Evolutionary conservation across 2,329 filamentous ascomycete genomes (phyloP).

Genomic region (Phyllosticta capitalensis): DNA sequence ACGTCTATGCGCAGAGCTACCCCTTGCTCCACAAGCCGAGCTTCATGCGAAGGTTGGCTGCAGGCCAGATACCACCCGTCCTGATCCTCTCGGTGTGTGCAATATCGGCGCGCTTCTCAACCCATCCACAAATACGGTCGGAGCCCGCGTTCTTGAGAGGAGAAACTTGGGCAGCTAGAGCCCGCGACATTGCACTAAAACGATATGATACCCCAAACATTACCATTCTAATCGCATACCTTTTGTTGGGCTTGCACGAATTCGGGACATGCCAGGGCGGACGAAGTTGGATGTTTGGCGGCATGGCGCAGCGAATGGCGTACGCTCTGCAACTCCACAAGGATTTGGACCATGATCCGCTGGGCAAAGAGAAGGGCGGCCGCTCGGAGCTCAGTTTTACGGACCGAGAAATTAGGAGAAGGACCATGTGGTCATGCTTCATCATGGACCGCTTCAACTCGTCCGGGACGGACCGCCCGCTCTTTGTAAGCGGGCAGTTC

Average conservation of each 20-base stretch:
- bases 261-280: slow-evolving; percentile 96
- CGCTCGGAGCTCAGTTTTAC: slow-evolving; percentile 70
- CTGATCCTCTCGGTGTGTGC: slow-evolving; percentile 90
- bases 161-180: slow-evolving; percentile 80
- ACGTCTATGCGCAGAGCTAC: slow-evolving; percentile 90
- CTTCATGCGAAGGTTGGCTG: slow-evolving; percentile 80
- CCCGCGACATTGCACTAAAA: slow-evolving; percentile 77
- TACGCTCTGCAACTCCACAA: slow-evolving; percentile 90
- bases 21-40: slow-evolving; percentile 92
- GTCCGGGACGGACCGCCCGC: slow-evolving; percentile 83
- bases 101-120: slow-evolving; percentile 89
- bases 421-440: slow-evolving; percentile 98
- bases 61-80: slow-evolving; percentile 76
- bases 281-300: slow-evolving; percentile 89
- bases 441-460: slow-evolving; percentile 97
- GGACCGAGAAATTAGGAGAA: slow-evolving; percentile 81
- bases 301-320: slow-evolving; percentile 93
- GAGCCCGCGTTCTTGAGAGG: slow-evolving; percentile 77
- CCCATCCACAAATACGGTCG: slow-evolving; percentile 68
- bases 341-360: slow-evolving; percentile 75
- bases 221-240: slow-evolving; percentile 82
- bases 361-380: slow-evolving; percentile 47
- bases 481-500: slow-evolving; percentile 82
- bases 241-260: slow-evolving; percentile 84
- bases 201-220: slow-evolving; percentile 94